A percentile compares a stretch with the other conserved stretches of the same genome.
Evolutionary conservation across 2,329 filamentous ascomycete species (phyloP).

Genomic region (Penicillium griseofulvum): DNA sequence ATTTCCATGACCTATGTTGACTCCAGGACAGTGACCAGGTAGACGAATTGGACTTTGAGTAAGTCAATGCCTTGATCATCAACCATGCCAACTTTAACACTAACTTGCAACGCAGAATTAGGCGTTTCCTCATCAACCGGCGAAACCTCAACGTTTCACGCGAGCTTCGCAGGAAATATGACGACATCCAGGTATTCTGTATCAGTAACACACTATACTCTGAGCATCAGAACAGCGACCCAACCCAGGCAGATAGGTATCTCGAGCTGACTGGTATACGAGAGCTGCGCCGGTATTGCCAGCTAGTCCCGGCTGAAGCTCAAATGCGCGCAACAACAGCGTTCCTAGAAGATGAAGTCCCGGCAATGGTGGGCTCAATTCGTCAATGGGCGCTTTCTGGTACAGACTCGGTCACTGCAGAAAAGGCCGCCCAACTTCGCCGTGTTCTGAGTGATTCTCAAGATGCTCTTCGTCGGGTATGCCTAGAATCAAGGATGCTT

Average conservation of each 20-base stretch:
- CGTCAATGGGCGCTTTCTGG: constrained; percentile 14
- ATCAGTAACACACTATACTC: constrained; percentile 12
- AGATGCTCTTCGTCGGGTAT: constrained; percentile 6
- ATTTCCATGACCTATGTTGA: background rate
- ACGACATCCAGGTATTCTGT: constrained; percentile 5
- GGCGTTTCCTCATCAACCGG: background rate
- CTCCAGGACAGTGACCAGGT: background rate
- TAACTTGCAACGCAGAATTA: background rate
- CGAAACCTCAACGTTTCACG: background rate
- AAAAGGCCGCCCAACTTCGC: background rate
- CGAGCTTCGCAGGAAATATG: background rate
- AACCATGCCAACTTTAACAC: background rate
- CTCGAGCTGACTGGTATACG: constrained; percentile 5
- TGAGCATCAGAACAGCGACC: background rate
- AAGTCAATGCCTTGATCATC: background rate
- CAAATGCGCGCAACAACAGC: background rate
- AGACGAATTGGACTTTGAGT: background rate
- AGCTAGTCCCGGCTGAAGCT: constrained; percentile 12
- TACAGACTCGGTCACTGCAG: constrained; percentile 1
- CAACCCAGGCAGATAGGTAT: constrained; percentile 1
- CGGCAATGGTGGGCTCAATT: constrained; percentile 7
- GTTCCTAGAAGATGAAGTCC: constrained; percentile 9
- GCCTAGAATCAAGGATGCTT: background rate
- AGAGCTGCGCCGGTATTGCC: constrained; percentile 10
- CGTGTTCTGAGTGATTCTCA: background rate